Evolutionary conservation across 441 rosid genomes (phyloP).

Genomic region (Erodium texanum): DNA sequence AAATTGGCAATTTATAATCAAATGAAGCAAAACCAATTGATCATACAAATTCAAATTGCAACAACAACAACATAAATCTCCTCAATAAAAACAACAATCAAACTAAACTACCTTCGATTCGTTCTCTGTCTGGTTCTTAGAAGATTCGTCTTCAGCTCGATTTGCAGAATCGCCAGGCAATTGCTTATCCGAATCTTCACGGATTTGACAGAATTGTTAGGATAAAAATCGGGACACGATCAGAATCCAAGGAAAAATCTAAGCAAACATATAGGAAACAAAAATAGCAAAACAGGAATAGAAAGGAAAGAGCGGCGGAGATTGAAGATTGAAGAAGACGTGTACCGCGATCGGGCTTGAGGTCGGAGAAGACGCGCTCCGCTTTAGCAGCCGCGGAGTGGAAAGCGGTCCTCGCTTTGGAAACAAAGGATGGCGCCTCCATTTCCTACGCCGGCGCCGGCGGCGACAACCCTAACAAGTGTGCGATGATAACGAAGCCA

Average conservation of each 20-base stretch:
- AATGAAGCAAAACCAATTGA: neutral
- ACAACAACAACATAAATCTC: neutral
- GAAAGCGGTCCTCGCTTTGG: constrained; percentile 86
- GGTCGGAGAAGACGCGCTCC: constrained; percentile 87
- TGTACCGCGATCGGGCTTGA: constrained; percentile 53
- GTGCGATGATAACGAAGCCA: constrained; percentile 17
- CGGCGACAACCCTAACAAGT: neutral
- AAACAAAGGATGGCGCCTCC: constrained; percentile 68
- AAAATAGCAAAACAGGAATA: constrained; percentile 22
- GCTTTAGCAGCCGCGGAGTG: constrained; percentile 96
- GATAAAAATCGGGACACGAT: constrained; percentile 6
- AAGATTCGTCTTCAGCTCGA: constrained; percentile 15
- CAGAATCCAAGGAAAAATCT: neutral
- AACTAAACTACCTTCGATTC: constrained; percentile 42
- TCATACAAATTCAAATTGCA: neutral
- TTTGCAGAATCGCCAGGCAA: constrained; percentile 17
- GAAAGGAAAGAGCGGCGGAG: constrained; percentile 11
- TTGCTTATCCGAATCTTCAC: constrained; percentile 48
- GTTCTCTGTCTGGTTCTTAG: constrained; percentile 18
- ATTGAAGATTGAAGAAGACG: constrained; percentile 8
- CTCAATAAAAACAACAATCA: neutral
- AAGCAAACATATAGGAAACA: constrained; percentile 1
- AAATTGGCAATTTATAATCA: neutral
- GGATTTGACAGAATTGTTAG: constrained; percentile 16
- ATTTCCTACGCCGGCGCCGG: constrained; percentile 15